Conservation (phyloP, 768 basidiomycete species). For the Candolleomyces eurysporus region DNA sequence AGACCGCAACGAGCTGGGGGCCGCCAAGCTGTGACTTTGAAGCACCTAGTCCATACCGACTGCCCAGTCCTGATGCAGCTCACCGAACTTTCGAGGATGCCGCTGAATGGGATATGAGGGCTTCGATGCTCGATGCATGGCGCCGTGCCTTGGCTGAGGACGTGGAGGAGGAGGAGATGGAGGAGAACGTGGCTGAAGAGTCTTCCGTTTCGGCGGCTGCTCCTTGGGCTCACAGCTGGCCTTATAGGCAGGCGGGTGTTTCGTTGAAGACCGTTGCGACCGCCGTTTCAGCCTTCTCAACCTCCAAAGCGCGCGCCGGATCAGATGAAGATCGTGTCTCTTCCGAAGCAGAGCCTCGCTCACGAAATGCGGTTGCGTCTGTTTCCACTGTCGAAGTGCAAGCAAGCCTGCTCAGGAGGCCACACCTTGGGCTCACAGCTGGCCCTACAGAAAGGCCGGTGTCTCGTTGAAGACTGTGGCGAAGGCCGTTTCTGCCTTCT, state of each 20-base stretch:
- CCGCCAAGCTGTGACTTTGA: constrained; percentile 39
- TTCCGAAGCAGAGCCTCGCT: too few species aligned
- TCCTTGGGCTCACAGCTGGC: constrained; percentile 11
- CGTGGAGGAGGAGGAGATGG: background rate
- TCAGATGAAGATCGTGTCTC: too few species aligned
- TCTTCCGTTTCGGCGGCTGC: background rate
- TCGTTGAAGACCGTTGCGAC: background rate
- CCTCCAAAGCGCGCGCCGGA: background rate
- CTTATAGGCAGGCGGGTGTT: background rate
- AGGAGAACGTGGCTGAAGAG: background rate
- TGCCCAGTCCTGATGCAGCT: constrained; percentile 40
- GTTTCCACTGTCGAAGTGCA: too few species aligned
- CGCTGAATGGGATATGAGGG: constrained; percentile 4
- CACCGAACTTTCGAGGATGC: constrained; percentile 31
- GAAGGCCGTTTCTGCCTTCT: background rate
- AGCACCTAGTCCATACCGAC: constrained; percentile 34
- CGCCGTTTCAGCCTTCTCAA: background rate
- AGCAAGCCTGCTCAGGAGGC: too few species aligned
- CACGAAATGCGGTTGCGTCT: too few species aligned
- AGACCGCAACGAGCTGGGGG: constrained; percentile 52
- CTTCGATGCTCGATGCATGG: constrained; percentile 3
- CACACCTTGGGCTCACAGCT: constrained; percentile 28
- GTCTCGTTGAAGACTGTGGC: background rate
- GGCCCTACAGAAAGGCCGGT: constrained; percentile 25
- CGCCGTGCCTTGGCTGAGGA: background rate